Evolutionary conservation across 192 early-diverging fungal species (phyloP), one percentile per base, ranked within the genome.

Genomic region (Funneliformis geosporum): DNA sequence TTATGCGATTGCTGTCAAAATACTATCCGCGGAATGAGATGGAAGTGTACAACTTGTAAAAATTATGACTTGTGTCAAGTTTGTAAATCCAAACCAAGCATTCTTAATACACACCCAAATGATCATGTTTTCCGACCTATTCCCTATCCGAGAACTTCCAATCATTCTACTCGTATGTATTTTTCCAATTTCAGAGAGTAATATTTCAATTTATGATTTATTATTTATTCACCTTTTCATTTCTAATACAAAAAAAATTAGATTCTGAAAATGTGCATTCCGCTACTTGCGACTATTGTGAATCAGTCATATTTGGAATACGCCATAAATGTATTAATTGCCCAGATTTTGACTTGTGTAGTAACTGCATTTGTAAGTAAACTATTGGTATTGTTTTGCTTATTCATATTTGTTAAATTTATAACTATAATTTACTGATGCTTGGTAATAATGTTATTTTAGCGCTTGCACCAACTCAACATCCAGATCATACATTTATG

Each of bases 301-400:
- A 82, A 12, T 82, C 80, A 16, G 68, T 76, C 4, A 90, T 93
- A 25, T 50, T 55, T 46, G 90, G 90, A 6, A 83, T 85, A 23
- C 83, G 90, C 6, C 90, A 92, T 84, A 88, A 85, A 75, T 93
- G 92, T 79, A 86, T 87, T n/a, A 77, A 79, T 39, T 86, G 82
- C 62, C 85, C 83, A 62, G 88, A 89, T 77, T 89, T 87, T 74
- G 89, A 88, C 46, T 67, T 90, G 14, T 93, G 92, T 75, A 80
- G 89, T 50, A 75, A 79, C 21, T 93, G 92, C 79, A 86, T 86
- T 59, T 73, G 77, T 79, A 70, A 5, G 77, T 70, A 69, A 42
- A 23, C 18, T 5, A 42, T 21, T 5, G 7, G 5, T 10, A 28
- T 67, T 39, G 12, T 4, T 39, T 69, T 42, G 10, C 23, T 42